phyloP scores from a whole-genome alignment of 2,329 filamentous ascomycete species.

The Diaporthe sp. region DNA sequence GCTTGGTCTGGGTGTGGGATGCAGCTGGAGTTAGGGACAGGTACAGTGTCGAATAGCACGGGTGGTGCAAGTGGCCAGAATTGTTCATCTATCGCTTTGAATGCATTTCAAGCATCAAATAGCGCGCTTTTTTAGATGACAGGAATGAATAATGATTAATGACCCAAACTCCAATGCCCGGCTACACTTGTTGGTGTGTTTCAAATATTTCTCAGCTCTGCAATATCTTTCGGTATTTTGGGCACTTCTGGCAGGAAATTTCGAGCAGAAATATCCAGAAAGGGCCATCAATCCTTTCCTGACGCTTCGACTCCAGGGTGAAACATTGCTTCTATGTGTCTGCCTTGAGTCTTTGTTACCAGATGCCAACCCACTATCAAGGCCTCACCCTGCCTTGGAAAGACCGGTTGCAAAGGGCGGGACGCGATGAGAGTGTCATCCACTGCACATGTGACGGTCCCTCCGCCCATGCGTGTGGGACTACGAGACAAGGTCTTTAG shows the following conservation, averaged over 20 bases:
- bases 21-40: conserved; percentile 22
- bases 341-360: neutral
- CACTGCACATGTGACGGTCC: too few species aligned
- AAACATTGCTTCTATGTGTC: neutral
- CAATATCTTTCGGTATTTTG: neutral
- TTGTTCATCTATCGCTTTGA: conserved; percentile 25
- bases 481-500: too few species aligned
- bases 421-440: too few species aligned
- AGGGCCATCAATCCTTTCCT: neutral
- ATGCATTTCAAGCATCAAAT: conserved; percentile 7
- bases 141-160: neutral
- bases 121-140: neutral
- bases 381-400: neutral
- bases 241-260: neutral
- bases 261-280: neutral
- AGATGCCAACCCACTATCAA: neutral
- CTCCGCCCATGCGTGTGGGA: too few species aligned
- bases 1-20: conserved; percentile 26
- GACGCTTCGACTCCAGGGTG: neutral
- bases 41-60: neutral
- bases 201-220: neutral
- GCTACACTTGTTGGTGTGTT: too few species aligned
- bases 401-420: too few species aligned
- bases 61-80: neutral
- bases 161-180: neutral